phyloP scores from a whole-genome alignment of 2,329 filamentous ascomycete species.

The Penicillium sp. region DNA sequence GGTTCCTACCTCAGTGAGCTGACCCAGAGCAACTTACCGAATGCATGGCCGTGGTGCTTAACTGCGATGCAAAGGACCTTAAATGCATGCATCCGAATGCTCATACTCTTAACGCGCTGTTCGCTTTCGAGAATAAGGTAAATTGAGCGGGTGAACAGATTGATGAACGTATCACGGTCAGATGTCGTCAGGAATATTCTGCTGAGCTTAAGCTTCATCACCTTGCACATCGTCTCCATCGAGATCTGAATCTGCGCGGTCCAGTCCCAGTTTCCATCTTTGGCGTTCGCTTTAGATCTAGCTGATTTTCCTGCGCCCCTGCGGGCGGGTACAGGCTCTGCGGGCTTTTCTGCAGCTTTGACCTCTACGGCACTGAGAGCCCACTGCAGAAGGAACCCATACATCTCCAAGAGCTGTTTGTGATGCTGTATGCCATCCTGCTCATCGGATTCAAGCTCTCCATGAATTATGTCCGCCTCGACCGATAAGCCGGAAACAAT shows the following conservation, averaged over 20 bases:
- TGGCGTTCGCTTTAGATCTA: slow-evolving; percentile 66
- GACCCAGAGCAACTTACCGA: too few relatives aligned
- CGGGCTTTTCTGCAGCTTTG: slow-evolving; percentile 82
- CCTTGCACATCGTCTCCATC: slow-evolving; percentile 90
- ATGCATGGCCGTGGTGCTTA: slow-evolving; percentile 94
- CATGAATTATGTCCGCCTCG: slow-evolving; percentile 74
- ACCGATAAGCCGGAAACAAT: slow-evolving; percentile 76
- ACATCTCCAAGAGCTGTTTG: slow-evolving; percentile 85
- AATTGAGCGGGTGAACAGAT: slow-evolving; percentile 80
- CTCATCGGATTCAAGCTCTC: slow-evolving; percentile 84
- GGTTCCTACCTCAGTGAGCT: too few relatives aligned
- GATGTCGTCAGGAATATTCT: slow-evolving; percentile 94
- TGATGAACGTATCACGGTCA: slow-evolving; percentile 89
- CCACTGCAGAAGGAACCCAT: slow-evolving; percentile 91
- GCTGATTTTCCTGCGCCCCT: too few relatives aligned
- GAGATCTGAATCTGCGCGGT: slow-evolving; percentile 77
- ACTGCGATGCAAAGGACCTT: slow-evolving; percentile 93
- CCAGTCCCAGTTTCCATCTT: slow-evolving; percentile 79
- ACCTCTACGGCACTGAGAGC: slow-evolving; percentile 87
- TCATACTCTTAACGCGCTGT: slow-evolving; percentile 75
- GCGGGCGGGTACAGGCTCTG: slow-evolving; percentile 59
- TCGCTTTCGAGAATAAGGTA: slow-evolving; percentile 94
- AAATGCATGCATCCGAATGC: slow-evolving; percentile 92
- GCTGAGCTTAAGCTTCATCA: slow-evolving; percentile 80
- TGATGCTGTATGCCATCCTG: slow-evolving; percentile 78